These are phyloP conservation scores for Porogramme epimiltina DNA, from an alignment of 1,284 basidiomycete genomes.

Conservation along the genomic window DNA sequence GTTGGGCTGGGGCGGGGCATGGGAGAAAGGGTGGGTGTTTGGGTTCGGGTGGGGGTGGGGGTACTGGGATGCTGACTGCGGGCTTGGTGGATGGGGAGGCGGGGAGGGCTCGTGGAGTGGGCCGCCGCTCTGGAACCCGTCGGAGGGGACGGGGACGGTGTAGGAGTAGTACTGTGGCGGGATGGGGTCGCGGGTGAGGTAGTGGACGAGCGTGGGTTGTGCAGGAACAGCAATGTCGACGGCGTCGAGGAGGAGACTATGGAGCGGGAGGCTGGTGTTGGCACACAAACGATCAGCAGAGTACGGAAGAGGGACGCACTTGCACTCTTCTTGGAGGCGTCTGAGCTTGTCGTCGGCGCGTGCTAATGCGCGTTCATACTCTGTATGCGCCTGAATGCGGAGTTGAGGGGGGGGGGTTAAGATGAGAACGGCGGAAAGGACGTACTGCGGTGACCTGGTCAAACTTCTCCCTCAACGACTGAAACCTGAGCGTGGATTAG, in stretches of 20 bases:
- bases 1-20: slow-evolving; percentile 1
- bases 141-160: slow-evolving; percentile 21
- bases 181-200: slow-evolving; percentile 32
- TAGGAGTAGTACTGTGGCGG: slow-evolving; percentile 30
- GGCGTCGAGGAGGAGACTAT: slow-evolving; percentile 32
- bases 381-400: slow-evolving; percentile 42
- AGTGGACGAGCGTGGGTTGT: slow-evolving; percentile 31
- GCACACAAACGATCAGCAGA: background rate
- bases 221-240: slow-evolving; percentile 35
- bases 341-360: slow-evolving; percentile 49
- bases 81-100: slow-evolving; percentile 9
- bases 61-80: background rate
- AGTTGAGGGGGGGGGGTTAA: background rate
- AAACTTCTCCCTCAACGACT: slow-evolving; percentile 53
- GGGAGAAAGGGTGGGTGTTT: background rate
- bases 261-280: background rate
- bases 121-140: slow-evolving; percentile 3
- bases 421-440: slow-evolving; percentile 3
- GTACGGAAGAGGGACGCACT: slow-evolving; percentile 39
- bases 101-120: slow-evolving; percentile 2
- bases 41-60: background rate
- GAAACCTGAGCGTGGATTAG: slow-evolving; percentile 42
- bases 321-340: slow-evolving; percentile 59
- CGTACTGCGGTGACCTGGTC: slow-evolving; percentile 52
- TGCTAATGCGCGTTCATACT: slow-evolving; percentile 47